Evolutionary conservation across 2,329 filamentous ascomycete genomes (phyloP).

Genomic region (Sporothrix brunneoviolacea): DNA sequence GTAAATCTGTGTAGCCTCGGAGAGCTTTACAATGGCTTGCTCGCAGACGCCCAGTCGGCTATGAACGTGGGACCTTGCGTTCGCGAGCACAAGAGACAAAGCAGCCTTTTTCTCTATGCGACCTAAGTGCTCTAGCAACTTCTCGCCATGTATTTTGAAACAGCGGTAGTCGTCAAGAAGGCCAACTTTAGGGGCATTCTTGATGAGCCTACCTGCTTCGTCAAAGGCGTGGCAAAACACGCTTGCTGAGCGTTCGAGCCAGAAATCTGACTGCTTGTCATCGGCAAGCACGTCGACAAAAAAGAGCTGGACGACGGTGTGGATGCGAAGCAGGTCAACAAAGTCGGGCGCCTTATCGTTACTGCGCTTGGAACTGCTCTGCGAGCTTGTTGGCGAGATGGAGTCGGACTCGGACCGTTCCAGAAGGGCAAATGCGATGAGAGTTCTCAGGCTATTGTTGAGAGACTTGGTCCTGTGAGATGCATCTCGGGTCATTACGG

Average conservation of each 20-base stretch:
- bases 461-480: slow-evolving; percentile 30
- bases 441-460: slow-evolving; percentile 42
- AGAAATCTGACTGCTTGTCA: slow-evolving; percentile 36
- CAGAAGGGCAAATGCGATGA: slow-evolving; percentile 47
- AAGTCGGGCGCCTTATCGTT: slow-evolving; percentile 37
- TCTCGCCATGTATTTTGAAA: slow-evolving; percentile 45
- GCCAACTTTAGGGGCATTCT: slow-evolving; percentile 34
- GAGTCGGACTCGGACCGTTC: slow-evolving; percentile 43
- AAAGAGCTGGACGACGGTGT: slow-evolving; percentile 47
- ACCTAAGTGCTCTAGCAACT: slow-evolving; percentile 37
- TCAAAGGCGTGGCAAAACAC: slow-evolving; percentile 46
- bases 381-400: slow-evolving; percentile 34
- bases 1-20: slow-evolving; percentile 32
- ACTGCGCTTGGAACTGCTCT: slow-evolving; percentile 29
- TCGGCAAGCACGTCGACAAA: slow-evolving; percentile 41
- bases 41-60: slow-evolving; percentile 32
- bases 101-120: slow-evolving; percentile 28
- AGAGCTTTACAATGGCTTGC: slow-evolving; percentile 36
- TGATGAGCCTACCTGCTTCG: slow-evolving; percentile 37
- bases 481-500: slow-evolving; percentile 37
- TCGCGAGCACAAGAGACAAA: slow-evolving; percentile 18
- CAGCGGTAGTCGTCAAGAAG: slow-evolving; percentile 47
- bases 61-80: slow-evolving; percentile 30
- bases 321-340: slow-evolving; percentile 44
- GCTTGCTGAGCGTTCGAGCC: slow-evolving; percentile 41